Base-by-base conservation (phyloP, 768 basidiomycete genomes). In the Tulasnella calospora region DNA sequence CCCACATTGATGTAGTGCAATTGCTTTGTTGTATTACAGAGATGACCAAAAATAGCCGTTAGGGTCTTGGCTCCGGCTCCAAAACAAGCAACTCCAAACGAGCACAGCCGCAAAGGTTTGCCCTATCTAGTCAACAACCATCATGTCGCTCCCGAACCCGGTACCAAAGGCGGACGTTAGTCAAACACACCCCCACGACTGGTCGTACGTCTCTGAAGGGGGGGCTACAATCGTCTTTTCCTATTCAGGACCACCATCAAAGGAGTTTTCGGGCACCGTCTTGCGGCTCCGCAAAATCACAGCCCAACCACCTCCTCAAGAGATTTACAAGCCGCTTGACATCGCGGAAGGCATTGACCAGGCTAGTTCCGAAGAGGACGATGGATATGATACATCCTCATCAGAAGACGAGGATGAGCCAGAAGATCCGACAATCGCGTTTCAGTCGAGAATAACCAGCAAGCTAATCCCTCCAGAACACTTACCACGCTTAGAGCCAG, bases 131-230 rank as follows among this genome's bases (percentile, higher is more conserved):
- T 67, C 61, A 67, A 67, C 61, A 35, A 67, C 61, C 61, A 67
- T 2, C 61, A 67, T 67, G 61, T 67, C 61, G 12, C 61, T 67
- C 30, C 61, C 61, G 35, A 67, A 67, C 30, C 61, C 7, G 35
- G 33, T 67, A 67, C 61, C 61, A 12, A 67, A 35, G 33, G 61
- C 61, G 10, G 61, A 67, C 61, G 61, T 67, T 27, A 67, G 61
- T 33, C 23, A 23, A 67, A 67, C 61, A 35, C 61, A 67, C 13
- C 30, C 33, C 3, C 61, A 33, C 15, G 86, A 93, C 83, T 99
- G 96, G 96, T 85, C 83, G 80, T 99, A 98, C 83, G 85, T 95
- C 30, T 91, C 94, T 0, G 97, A 98, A 86, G 97, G 97, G n/a
- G 94, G 93, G 27, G 92, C 94, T 27, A 92, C 94, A 8, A 89